Base-by-base conservation (phyloP, 2,329 filamentous ascomycete genomes). In the Ophiostoma australiae region DNA sequence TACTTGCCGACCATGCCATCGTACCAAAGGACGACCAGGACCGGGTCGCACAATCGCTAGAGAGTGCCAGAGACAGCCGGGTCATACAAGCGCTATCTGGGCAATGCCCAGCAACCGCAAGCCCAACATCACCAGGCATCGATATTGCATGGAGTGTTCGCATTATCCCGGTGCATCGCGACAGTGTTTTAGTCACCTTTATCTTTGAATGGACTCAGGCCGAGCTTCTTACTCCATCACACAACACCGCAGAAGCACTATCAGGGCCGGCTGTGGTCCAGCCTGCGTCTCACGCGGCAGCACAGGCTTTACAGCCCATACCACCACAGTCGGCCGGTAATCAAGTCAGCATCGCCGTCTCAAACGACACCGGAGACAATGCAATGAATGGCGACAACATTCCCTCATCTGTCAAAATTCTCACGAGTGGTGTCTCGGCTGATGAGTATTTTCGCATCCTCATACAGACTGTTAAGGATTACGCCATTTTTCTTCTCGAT, bases 401-500 rank as follows among this genome's bases (percentile, higher is more conserved):
- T 20, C 20, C 27, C 39, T 41, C 27, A 13, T 7, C 4, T 5
- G 17, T 6, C 4, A 52, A 33, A 7, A 27, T 52, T 15, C 33
- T 67, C 20, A n/a, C 52, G 6, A 63, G 69, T 37, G 52, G 69
- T n/a, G 58, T 72, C 8, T 63, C 73, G 15, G 33, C 33, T 3
- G 72, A 74, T 74, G 84, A 87, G 74, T 83, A 83, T 4, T 89
- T 88, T 76, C 85, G 85, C n/a, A 85, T 89, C 55, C 80, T 90
- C 41, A 81, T 89, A 48, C 84, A 89, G 73, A 85, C 84, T 0
- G 85, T 88, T 74, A 87, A 85, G 77, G 85, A 88, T 73, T 88
- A 88, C 74, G 86, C 86, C 71, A 89, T 89, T 72, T 90, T 88
- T 75, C 84, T 88, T 79, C 81, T 89, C 37, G 85, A 88, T 69